A percentile compares a stretch with the other conserved stretches of the same genome.
These are phyloP conservation scores for Lentinus brumalis DNA, from an alignment of 768 basidiomycete species.

Conservation along the genomic window DNA sequence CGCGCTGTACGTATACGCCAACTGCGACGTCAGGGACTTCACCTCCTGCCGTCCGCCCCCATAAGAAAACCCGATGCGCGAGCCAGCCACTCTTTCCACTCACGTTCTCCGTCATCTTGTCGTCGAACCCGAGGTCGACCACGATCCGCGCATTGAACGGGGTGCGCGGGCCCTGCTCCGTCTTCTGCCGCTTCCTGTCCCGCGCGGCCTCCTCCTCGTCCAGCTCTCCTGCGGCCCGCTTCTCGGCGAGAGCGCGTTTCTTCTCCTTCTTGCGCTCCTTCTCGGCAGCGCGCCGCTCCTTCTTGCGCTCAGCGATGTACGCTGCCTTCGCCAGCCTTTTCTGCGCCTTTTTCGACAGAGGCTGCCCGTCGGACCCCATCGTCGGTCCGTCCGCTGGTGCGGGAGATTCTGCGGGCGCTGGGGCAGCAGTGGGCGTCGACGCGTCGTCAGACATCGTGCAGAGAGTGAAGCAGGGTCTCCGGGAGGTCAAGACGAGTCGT, in stretches of 20 bases:
- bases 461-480: not conserved
- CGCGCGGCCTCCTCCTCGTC: conserved; percentile 37
- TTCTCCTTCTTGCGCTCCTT: conserved; percentile 78
- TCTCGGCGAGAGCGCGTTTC: conserved; percentile 59
- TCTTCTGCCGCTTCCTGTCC: conserved; percentile 42
- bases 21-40: conserved; percentile 83
- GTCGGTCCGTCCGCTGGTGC: conserved; percentile 77
- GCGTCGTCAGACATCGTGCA: not conserved
- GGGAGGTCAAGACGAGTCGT: not conserved
- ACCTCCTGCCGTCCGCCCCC: conserved; percentile 65
- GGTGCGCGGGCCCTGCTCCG: conserved; percentile 28
- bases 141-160: conserved; percentile 62
- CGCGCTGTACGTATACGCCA: conserved; percentile 88
- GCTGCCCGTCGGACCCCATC: conserved; percentile 11
- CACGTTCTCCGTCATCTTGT: conserved; percentile 92
- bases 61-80: not conserved
- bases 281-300: conserved; percentile 75
- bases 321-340: conserved; percentile 77
- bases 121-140: conserved; percentile 90
- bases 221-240: conserved; percentile 65
- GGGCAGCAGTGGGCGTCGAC: not conserved
- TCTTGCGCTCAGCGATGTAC: conserved; percentile 63
- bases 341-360: conserved; percentile 76
- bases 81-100: conserved; percentile 26
- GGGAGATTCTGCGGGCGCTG: conserved; percentile 23